Evolutionary conservation across 2,329 filamentous ascomycete species (phyloP).

Genomic region (Aspergillus bombycis): DNA sequence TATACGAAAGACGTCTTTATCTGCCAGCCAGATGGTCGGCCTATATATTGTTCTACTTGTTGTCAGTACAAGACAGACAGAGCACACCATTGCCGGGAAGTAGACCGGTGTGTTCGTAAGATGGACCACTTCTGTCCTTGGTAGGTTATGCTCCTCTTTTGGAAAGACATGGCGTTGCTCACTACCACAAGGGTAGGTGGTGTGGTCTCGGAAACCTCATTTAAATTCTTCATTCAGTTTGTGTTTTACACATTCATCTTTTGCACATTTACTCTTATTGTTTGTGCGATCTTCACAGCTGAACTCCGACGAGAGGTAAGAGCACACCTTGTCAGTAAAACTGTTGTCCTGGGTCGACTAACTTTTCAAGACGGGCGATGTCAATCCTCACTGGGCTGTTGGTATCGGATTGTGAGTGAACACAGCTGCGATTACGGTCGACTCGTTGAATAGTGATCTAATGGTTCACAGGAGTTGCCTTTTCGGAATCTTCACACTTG

Average conservation of each 20-base stretch:
- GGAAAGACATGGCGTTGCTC: constrained; percentile 1
- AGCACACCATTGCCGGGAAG: constrained; percentile 81
- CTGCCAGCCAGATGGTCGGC: constrained; percentile 81
- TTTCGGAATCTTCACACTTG: constrained; percentile 77
- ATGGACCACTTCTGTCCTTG: constrained; percentile 97
- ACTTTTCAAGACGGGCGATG: constrained; percentile 32
- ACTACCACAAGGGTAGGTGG: constrained; percentile 74
- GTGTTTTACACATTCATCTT: constrained; percentile 72
- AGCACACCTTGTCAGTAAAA: background rate
- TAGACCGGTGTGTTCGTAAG: constrained; percentile 78
- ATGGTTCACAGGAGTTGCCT: constrained; percentile 56
- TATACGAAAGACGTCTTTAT: constrained; percentile 83
- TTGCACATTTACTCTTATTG: constrained; percentile 65
- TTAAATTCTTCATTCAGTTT: constrained; percentile 94
- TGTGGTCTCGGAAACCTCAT: constrained; percentile 80
- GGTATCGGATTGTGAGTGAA: constrained; percentile 62
- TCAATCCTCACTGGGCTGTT: constrained; percentile 67
- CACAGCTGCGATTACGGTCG: background rate
- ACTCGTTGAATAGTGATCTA: background rate
- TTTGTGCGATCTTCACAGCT: constrained; percentile 66
- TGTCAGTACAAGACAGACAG: constrained; percentile 86
- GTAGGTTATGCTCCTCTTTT: constrained; percentile 36
- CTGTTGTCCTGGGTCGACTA: constrained; percentile 16
- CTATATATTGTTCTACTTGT: constrained; percentile 83
- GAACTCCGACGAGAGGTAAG: constrained; percentile 55